Evolutionary conservation across 345 rosid species (phyloP).

Genomic region (Schrenkiella parvula): DNA sequence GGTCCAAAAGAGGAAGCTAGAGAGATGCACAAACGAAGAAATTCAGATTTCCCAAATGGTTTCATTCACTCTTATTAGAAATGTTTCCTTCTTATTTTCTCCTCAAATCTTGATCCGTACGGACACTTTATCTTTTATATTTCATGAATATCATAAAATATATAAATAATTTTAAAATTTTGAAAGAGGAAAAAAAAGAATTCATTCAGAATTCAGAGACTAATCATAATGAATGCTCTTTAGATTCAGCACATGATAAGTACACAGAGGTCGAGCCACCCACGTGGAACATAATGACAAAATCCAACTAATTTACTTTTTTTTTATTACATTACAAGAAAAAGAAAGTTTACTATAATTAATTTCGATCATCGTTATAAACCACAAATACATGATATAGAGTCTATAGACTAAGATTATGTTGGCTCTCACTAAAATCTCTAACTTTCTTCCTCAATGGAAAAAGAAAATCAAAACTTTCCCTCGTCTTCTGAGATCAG

Average conservation of each 20-base stretch:
- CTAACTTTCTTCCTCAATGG: not conserved
- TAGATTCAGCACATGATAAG: slow-evolving; percentile 33
- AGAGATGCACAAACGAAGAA: slow-evolving; percentile 7
- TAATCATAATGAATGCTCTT: slow-evolving; percentile 24
- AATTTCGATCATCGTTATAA: not conserved
- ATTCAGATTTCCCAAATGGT: slow-evolving; percentile 14
- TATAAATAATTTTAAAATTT: not conserved
- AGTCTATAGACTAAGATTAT: not conserved
- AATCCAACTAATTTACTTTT: not conserved
- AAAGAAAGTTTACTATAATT: not conserved
- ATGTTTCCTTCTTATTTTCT: slow-evolving; percentile 8
- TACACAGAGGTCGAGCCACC: slow-evolving; percentile 33
- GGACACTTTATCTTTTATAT: not conserved
- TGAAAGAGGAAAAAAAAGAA: not conserved
- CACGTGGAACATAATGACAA: slow-evolving; percentile 35
- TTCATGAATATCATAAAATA: not conserved
- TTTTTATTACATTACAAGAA: not conserved
- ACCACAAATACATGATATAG: not conserved
- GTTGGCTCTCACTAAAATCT: not conserved
- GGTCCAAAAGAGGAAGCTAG: slow-evolving; percentile 21
- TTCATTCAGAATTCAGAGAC: not conserved
- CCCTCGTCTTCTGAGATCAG: not conserved
- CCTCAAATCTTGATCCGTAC: slow-evolving; percentile 3
- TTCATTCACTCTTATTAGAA: slow-evolving; percentile 7
- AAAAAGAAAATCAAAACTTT: not conserved